Conservation (phyloP, 2,329 filamentous ascomycete genomes). For the Cladosporium sp. region DNA sequence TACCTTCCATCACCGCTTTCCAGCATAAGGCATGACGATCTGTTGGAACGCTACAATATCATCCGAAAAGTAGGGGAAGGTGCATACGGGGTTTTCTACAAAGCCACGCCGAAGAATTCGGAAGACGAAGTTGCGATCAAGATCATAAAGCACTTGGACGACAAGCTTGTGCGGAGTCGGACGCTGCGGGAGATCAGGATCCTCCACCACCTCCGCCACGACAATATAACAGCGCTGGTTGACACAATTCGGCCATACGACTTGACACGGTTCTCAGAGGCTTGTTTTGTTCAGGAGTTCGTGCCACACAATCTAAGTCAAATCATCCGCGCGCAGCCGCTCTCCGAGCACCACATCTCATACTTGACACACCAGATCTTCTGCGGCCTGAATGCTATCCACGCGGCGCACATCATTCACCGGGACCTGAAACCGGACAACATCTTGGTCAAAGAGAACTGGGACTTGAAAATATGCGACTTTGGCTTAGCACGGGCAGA, state of each 20-base stretch:
- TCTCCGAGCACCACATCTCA: constrained; percentile 96
- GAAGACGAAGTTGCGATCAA: constrained; percentile 93
- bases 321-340: constrained; percentile 63
- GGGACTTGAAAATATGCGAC: constrained; percentile 96
- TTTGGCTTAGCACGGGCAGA: constrained; percentile 82
- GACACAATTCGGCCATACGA: constrained; percentile 98
- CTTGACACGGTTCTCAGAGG: constrained; percentile 95
- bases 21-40: constrained; percentile 37
- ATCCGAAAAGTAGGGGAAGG: constrained; percentile 95
- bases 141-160: constrained; percentile 98
- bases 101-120: constrained; percentile 80
- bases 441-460: constrained; percentile 88
- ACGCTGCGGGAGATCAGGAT: constrained; percentile 95
- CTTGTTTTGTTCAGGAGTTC: constrained; percentile 77
- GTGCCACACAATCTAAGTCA: constrained; percentile 97
- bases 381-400: constrained; percentile 94
- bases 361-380: constrained; percentile 99
- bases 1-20: neutral
- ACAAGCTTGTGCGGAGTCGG: constrained; percentile 96
- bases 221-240: constrained; percentile 74
- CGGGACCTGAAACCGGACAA: constrained; percentile 93
- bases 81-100: constrained; percentile 94
- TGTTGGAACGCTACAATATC: constrained; percentile 77
- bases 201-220: constrained; percentile 80
- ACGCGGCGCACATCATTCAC: constrained; percentile 77